Base-by-base conservation (phyloP, 805 yeast genomes). In the Sugiyamaella valdiviana region DNA sequence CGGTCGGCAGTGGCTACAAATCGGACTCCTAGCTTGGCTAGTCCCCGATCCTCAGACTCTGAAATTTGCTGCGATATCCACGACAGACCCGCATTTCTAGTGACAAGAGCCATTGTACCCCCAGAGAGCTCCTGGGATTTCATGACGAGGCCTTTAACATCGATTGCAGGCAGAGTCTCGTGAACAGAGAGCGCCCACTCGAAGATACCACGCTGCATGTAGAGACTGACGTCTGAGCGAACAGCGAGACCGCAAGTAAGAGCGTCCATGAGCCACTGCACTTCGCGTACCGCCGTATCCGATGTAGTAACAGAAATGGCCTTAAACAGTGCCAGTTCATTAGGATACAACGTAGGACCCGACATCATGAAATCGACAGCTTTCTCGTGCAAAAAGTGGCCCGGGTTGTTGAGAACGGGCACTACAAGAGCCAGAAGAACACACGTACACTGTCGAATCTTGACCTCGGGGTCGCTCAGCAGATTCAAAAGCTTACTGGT, bases 371-470 rank as follows among this genome's bases (percentile, higher is more conserved):
- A 87, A 50, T 82, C 75, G 57, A 73, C 78, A 0, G 79, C 78
- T 55, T 79, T 78, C 53, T 89, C 96, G 63, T 83, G 85, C 17
- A 91, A 63, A 56, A 73, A 75, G 53, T 86, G 91, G 0, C 81
- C 78, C 0, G 97, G 96, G 52, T 82, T 79, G 5, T 72, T 63
- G 50, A 86, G 62, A 1, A 86, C 69, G 2, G 78, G 76, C 3
- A 79, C 66, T 36, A 88, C 61, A 45, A 76, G 73, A 0, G 87
- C 75, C 36, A 82, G 63, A 47, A 79, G 61, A n/a, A 81, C 68
- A 15, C 83, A 53, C 2, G 81, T 26, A n/a, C 35, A 35, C 20
- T 55, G 2, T 23, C 36, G 26, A 5, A 39, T 45, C 24, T 43
- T 10, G 16, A 39, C 45, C 2, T 56, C 58, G 36, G 57, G 63